Percentiles rank a stretch among this genome's conserved stretches.
These are phyloP conservation scores for Leccinum broughii DNA, from an alignment of 768 basidiomycete species.

Conservation along the genomic window DNA sequence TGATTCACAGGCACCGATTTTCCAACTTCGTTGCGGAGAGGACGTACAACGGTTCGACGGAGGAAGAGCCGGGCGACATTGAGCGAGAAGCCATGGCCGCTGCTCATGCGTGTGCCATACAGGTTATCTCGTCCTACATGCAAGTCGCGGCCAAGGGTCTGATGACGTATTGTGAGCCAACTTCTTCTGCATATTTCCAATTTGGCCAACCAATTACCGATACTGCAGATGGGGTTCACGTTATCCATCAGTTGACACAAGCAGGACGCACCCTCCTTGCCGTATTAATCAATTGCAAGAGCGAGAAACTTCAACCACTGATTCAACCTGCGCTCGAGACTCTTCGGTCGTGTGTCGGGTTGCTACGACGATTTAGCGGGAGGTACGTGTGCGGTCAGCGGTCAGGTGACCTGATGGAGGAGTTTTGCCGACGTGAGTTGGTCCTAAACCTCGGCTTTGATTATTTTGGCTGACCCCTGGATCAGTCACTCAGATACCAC, in stretches of 20 bases:
- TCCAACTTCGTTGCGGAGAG: slow-evolving; percentile 75
- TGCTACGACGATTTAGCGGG: slow-evolving; percentile 87
- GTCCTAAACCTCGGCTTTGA: background rate
- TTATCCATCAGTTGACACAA: slow-evolving; percentile 93
- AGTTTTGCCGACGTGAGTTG: slow-evolving; percentile 83
- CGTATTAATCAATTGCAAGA: slow-evolving; percentile 83
- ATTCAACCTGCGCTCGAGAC: slow-evolving; percentile 84
- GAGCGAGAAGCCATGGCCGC: slow-evolving; percentile 79
- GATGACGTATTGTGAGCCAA: slow-evolving; percentile 88
- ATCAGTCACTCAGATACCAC: slow-evolving; percentile 80
- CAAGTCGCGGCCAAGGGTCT: slow-evolving; percentile 84
- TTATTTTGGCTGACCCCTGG: slow-evolving; percentile 13
- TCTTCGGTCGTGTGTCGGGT: slow-evolving; percentile 81
- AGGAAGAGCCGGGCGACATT: slow-evolving; percentile 60
- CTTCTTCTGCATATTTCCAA: slow-evolving; percentile 8
- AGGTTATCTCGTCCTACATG: slow-evolving; percentile 80
- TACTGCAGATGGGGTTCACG: slow-evolving; percentile 81
- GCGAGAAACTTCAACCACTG: slow-evolving; percentile 70
- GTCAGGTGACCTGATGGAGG: slow-evolving; percentile 91
- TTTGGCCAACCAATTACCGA: slow-evolving; percentile 14
- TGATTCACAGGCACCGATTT: slow-evolving; percentile 88
- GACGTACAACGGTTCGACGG: slow-evolving; percentile 43
- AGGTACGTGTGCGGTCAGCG: slow-evolving; percentile 90
- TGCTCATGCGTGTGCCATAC: slow-evolving; percentile 75
- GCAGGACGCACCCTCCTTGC: slow-evolving; percentile 90